Percentiles rank a stretch among this genome's conserved stretches.
Conservation (phyloP, 257 asterid species). For the Petrea volubilis region DNA sequence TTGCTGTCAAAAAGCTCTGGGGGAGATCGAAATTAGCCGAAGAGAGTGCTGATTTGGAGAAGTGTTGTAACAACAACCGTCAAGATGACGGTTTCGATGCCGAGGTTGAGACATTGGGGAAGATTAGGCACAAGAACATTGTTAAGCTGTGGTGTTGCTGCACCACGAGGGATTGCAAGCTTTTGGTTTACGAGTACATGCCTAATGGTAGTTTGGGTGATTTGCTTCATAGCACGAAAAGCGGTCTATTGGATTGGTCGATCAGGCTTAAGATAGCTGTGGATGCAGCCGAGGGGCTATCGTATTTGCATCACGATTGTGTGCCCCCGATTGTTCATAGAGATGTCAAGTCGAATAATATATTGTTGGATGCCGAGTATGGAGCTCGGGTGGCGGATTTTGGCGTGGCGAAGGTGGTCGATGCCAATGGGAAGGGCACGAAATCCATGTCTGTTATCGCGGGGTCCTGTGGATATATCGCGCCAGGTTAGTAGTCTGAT, state of each 20-base stretch:
- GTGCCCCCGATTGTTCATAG: slow-evolving; percentile 88
- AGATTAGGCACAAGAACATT: slow-evolving; percentile 90
- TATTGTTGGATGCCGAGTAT: slow-evolving; percentile 72
- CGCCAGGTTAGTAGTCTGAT: slow-evolving; percentile 95
- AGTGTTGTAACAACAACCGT: slow-evolving; percentile 27
- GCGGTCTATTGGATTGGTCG: slow-evolving; percentile 81
- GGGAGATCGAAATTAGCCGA: slow-evolving; percentile 50
- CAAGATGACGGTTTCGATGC: slow-evolving; percentile 72
- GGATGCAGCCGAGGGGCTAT: slow-evolving; percentile 94
- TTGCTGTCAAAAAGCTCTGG: slow-evolving; percentile 94
- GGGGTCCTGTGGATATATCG: slow-evolving; percentile 95
- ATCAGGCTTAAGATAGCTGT: slow-evolving; percentile 72
- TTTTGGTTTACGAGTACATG: slow-evolving; percentile 95
- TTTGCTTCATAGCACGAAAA: slow-evolving; percentile 76
- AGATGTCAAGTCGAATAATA: slow-evolving; percentile 88
- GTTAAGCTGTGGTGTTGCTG: slow-evolving; percentile 95
- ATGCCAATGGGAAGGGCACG: slow-evolving; percentile 50
- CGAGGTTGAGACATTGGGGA: slow-evolving; percentile 86
- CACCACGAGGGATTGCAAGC: slow-evolving; percentile 68
- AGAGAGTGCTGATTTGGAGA: slow-evolving; percentile 55
- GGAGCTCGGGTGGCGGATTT: slow-evolving; percentile 96
- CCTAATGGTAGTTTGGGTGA: slow-evolving; percentile 93
- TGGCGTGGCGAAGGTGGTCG: slow-evolving; percentile 88
- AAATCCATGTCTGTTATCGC: slow-evolving; percentile 93
- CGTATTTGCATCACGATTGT: slow-evolving; percentile 92